Base-by-base conservation (phyloP, 179 eudicot species). In the Pouteria campechiana region DNA sequence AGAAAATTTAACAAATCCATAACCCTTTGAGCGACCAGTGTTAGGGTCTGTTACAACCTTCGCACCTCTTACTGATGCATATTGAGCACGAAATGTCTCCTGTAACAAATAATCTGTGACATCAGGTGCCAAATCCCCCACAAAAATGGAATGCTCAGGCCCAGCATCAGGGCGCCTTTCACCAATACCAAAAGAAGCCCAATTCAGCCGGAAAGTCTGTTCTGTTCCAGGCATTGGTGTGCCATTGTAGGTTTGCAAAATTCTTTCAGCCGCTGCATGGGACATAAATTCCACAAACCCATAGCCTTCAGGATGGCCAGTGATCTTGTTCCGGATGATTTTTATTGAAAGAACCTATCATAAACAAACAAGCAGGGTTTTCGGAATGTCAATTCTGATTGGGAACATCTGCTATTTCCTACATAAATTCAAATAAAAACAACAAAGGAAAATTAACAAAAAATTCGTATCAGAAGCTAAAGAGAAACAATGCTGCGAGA, bases 121-220 rank as follows among this genome's bases (percentile, higher is more conserved):
- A 57, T 90, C 98, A 9, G 98, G 94, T 25, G 98, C 89, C 50
- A 90, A 67, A 69, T 90, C 98, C 23, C 98, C 98, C 15, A 90
- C 98, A 60, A 90, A 90, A 20, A 90, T 90, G 40, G 98, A 86
- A 61, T 86, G 90, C 41, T 90, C 98, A 0, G 94, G 94, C 41
- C 90, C 90, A 21, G 79, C 79, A 57, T 85, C 95, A 14, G 70
- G 64, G 14, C 89, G 76, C 50, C 73, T 60, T 53, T 90, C 98
- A 44, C 98, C 98, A 49, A 77, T 68, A 27, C 98, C 98, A 57
- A 83, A 86, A 23, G 98, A 86, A 33, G 98, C 98, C 98, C 98
- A 90, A 53, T 90, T 90, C 42, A 90, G 55, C 64, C 98, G 64
- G 54, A 86, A 90, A 25, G 76, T 86, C 32, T 74, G 74, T 50